These are phyloP conservation scores for Rutstroemia sp. DNA, from an alignment of 2,329 filamentous ascomycete species.

Conservation along the genomic window DNA sequence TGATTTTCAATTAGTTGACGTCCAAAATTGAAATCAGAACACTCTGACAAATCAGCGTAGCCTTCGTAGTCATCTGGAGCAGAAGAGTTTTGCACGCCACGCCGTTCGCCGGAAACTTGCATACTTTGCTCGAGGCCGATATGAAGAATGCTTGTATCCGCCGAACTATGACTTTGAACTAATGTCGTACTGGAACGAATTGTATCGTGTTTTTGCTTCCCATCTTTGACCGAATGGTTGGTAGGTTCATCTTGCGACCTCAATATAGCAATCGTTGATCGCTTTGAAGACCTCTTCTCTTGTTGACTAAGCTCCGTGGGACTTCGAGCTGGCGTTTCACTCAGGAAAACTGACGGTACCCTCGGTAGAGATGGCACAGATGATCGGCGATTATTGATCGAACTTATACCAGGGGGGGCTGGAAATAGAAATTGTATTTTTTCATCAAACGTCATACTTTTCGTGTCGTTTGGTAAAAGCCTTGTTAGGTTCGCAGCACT, in stretches of 20 bases:
- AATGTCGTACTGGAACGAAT: conserved; percentile 25
- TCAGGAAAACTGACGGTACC: conserved; percentile 21
- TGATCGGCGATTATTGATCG: conserved; percentile 30
- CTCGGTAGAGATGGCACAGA: conserved; percentile 39
- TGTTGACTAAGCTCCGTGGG: conserved; percentile 19
- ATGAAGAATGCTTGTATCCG: conserved; percentile 16
- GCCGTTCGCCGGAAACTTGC: background rate
- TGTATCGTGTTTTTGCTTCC: conserved; percentile 2
- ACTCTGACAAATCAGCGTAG: conserved; percentile 31
- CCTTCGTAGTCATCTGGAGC: conserved; percentile 22
- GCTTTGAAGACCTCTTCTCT: conserved; percentile 21
- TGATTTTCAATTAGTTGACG: background rate
- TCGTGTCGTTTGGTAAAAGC: conserved; percentile 44
- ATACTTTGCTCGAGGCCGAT: conserved; percentile 23
- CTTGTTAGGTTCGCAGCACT: conserved; percentile 33
- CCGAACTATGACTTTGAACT: background rate
- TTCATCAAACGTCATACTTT: conserved; percentile 52
- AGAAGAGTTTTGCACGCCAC: conserved; percentile 15
- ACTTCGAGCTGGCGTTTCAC: conserved; percentile 18
- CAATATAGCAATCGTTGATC: conserved; percentile 24
- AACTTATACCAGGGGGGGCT: conserved; percentile 26
- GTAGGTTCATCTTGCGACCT: background rate
- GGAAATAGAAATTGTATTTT: conserved; percentile 48
- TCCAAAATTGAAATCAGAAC: conserved; percentile 25
- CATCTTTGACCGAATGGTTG: background rate